Conservation (phyloP, 768 basidiomycete species). For the Melanogaster broomeanus region DNA sequence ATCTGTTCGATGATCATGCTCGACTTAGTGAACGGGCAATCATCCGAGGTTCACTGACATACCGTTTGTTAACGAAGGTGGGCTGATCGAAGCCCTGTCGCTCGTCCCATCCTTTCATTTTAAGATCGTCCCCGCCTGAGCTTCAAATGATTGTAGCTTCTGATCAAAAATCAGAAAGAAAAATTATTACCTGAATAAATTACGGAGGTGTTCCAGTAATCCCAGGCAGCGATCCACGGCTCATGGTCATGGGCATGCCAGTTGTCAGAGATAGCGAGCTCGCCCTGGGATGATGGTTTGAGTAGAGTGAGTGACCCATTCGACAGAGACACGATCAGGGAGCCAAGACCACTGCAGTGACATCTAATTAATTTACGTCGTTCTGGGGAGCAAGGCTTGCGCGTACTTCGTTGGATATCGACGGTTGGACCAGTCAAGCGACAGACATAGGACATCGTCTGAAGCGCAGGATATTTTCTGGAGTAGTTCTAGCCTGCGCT, state of each 20-base stretch:
- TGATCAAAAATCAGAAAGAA: neutral
- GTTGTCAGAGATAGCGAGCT: constrained; percentile 47
- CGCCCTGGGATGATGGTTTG: constrained; percentile 44
- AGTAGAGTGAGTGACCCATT: constrained; percentile 73
- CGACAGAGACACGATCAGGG: constrained; percentile 80
- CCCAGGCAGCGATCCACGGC: constrained; percentile 92
- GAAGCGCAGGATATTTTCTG: constrained; percentile 50
- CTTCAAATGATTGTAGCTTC: neutral
- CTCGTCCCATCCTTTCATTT: constrained; percentile 89
- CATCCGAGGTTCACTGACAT: constrained; percentile 3
- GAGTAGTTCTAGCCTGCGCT: constrained; percentile 43
- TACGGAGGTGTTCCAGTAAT: constrained; percentile 79
- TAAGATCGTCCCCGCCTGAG: constrained; percentile 90
- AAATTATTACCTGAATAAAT: constrained; percentile 77
- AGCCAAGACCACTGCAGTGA: constrained; percentile 46
- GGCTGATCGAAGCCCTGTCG: constrained; percentile 62
- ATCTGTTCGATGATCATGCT: constrained; percentile 47
- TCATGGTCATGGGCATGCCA: constrained; percentile 95
- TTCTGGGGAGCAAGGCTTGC: constrained; percentile 2
- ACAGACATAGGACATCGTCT: constrained; percentile 74
- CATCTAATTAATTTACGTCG: neutral
- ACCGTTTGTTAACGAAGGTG: constrained; percentile 75
- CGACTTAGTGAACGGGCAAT: neutral
- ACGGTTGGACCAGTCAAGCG: constrained; percentile 90
- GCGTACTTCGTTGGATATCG: constrained; percentile 49